Conservation (phyloP, 2,329 filamentous ascomycete species). For the Apiospora marii region DNA sequence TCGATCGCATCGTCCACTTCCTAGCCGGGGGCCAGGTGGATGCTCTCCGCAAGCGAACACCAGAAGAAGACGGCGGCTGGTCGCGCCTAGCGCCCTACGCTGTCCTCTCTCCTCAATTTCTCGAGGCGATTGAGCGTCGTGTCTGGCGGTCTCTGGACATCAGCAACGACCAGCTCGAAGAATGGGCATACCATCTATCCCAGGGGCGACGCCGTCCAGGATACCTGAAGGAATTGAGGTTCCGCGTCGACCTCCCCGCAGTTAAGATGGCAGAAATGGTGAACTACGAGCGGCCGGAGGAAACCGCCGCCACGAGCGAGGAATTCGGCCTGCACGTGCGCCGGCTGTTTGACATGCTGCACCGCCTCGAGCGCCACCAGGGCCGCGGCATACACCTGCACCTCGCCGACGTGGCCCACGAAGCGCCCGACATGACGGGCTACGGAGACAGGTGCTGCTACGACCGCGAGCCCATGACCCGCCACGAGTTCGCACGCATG, state of each 20-base stretch:
- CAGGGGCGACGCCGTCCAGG: not conserved
- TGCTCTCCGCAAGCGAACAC: not conserved
- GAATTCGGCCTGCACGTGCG: not conserved
- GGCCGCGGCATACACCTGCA: not conserved
- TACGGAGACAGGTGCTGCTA: not conserved
- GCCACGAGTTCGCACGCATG: not conserved
- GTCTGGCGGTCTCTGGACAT: not conserved
- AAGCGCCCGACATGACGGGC: not conserved
- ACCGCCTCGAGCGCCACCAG: not conserved
- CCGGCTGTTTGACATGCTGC: constrained; percentile 9
- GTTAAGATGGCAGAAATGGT: not conserved
- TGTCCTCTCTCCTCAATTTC: not conserved
- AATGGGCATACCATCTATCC: not conserved
- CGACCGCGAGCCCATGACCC: no score
- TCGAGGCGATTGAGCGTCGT: constrained; percentile 6
- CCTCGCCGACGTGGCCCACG: constrained; percentile 11
- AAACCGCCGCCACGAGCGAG: constrained; percentile 10
- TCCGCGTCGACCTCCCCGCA: not conserved
- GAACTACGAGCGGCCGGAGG: constrained; percentile 17
- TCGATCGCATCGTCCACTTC: constrained; percentile 23
- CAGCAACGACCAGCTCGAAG: not conserved
- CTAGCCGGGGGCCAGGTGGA: not conserved
- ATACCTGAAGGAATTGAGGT: not conserved
- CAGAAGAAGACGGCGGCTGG: not conserved
- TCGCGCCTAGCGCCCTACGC: constrained; percentile 18